Conservation (phyloP, 2,329 filamentous ascomycete genomes). For the Aspergillus niger region DNA sequence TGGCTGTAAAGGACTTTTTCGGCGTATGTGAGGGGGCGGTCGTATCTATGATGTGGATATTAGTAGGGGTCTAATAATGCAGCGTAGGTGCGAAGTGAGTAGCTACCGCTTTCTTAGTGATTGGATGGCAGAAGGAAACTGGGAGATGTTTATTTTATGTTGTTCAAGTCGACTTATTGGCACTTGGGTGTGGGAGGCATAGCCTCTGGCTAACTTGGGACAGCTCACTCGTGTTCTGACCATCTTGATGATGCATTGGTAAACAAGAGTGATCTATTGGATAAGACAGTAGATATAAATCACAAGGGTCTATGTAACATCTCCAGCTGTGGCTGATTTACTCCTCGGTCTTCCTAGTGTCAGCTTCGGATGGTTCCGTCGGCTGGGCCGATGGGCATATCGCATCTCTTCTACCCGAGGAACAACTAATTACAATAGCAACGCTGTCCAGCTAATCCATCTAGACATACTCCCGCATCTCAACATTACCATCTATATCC, state of each 20-base stretch:
- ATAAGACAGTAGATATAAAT: too few relatives aligned
- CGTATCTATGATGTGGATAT: neutral
- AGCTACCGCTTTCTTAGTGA: neutral
- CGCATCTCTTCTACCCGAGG: neutral
- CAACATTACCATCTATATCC: neutral
- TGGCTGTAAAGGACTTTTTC: neutral
- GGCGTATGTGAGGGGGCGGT: neutral
- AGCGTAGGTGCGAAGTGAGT: neutral
- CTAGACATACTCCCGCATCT: neutral
- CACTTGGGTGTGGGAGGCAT: neutral
- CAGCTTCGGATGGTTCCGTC: neutral
- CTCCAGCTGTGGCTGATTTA: too few relatives aligned
- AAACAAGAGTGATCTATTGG: too few relatives aligned
- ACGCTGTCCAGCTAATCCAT: neutral
- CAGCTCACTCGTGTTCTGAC: neutral
- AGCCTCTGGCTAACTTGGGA: neutral
- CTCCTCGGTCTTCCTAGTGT: neutral
- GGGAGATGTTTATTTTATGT: neutral
- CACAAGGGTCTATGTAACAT: too few relatives aligned
- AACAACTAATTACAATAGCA: neutral
- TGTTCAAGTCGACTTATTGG: neutral
- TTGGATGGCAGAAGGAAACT: neutral
- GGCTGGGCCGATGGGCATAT: neutral
- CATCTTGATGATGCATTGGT: neutral
- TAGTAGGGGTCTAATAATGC: neutral